phyloP scores from a whole-genome alignment of 805 yeast species.

The Kodamaea sagamina region DNA sequence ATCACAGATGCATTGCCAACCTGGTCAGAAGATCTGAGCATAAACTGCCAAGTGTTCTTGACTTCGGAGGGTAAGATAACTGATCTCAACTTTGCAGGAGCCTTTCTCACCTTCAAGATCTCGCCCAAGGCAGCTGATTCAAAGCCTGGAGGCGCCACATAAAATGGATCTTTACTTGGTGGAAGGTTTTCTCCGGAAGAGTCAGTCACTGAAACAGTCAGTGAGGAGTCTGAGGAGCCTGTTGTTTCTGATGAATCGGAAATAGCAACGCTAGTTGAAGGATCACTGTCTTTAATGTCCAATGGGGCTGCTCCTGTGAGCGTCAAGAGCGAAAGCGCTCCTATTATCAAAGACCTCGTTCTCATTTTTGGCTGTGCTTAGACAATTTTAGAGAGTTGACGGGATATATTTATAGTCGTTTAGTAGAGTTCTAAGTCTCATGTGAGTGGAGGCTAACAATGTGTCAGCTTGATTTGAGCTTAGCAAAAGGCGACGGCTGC shows the following conservation, averaged over 20 bases:
- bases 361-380: too few relatives aligned
- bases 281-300: not conserved
- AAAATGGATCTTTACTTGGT: slow-evolving; percentile 25
- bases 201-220: slow-evolving; percentile 1
- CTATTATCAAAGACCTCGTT: not conserved
- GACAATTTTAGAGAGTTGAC: too few relatives aligned
- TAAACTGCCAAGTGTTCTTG: slow-evolving; percentile 21
- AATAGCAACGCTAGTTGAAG: not conserved
- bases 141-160: slow-evolving; percentile 23
- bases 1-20: slow-evolving; percentile 22
- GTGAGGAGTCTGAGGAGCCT: not conserved
- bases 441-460: too few relatives aligned
- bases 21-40: slow-evolving; percentile 23
- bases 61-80: slow-evolving; percentile 21
- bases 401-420: too few relatives aligned
- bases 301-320: not conserved
- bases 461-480: too few relatives aligned
- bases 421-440: too few relatives aligned
- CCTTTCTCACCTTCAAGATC: slow-evolving; percentile 23
- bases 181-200: not conserved
- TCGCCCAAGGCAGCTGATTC: slow-evolving; percentile 23
- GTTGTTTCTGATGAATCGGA: not conserved
- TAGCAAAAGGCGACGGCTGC: too few relatives aligned
- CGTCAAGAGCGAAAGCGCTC: slow-evolving; percentile 2
- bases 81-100: slow-evolving; percentile 23